Evolutionary conservation across 2,329 filamentous ascomycete genomes (phyloP), one percentile per base, ranked within the genome.

Genomic region (Phaeoacremonium minimum): DNA sequence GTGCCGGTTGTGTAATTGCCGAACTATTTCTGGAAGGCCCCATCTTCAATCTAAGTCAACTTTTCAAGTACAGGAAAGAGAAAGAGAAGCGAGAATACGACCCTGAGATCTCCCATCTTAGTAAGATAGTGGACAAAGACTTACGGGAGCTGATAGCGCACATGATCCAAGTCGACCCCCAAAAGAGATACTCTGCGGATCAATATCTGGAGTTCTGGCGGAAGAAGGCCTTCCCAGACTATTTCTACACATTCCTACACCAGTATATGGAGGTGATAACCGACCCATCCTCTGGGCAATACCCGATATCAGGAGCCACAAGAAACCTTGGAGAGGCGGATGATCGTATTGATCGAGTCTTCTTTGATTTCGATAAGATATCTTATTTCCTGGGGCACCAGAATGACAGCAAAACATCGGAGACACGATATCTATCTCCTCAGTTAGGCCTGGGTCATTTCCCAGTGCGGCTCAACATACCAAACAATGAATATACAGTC

Each of bases 261-360:
- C 90, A 96, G 52, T 95, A 98, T 56, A 96, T 98, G 88, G 87
- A 87, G 48, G 76, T 95, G 37, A 87, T 98, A 44, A 97, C 93
- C 4, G 89, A 97, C 56, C 85, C 90, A 0, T 87, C 85, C 0
- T 87, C 87, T 2, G 88, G 87, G 1, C 83, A 85, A 46, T 81
- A 77, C 35, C 76, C 82, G 9, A 74, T 87, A 29, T 83, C 83
- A 8, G 77, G 84, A 2, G 73, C 78, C 9, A 65, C 73, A 4
- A 80, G 77, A 45, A 94, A 90, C 51, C 70, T 90, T 35, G 85
- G 85, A 42, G 89, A 96, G 58, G 82, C 89, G 2, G 93, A 98
- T 58, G 89, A 96, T 47, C 80, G 93, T 29, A 97, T 98, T 52
- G 88, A 97, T 51, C 80, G 89, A 30, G 83, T 98, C 1, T 97